Evolutionary conservation across 352 stramenopile species (phyloP), one percentile per base, ranked within the genome.

Genomic region (Phytophthora meadii): DNA sequence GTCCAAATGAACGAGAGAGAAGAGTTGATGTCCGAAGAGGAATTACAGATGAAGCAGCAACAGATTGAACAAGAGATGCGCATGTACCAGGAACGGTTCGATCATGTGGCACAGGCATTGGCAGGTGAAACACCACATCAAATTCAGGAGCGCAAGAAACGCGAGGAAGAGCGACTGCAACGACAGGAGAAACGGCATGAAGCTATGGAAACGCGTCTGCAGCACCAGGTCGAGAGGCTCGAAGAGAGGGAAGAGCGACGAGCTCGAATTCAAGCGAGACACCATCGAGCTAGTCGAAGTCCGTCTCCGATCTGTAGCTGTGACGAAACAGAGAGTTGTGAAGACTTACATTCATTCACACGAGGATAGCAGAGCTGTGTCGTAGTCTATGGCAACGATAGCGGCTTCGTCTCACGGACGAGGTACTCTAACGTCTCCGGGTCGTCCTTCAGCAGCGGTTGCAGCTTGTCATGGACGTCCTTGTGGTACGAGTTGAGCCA

Each of bases 401-500:
- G 49, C 8, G 84, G 82, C 61, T 82, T 76, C 28, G 88, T 96
- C 72, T 96, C 88, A 15, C 75, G 82, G 22, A 84, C 73, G 17
- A 96, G 82, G 69, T 94, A 96, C 45, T 71, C 81, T 54, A 87
- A 89, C 50, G 84, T 77, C n/a, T 89, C 54, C 0, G 72, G 45
- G 44, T 92, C 78, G 14, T 79, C 71, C 51, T 82, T 63, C 22
- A 99, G 72, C 27, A 98, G 74, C 19, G 96, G 94, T 63, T 88
- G 76, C 45, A 99, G 79, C 68, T 98, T 98, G 41, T 90, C 81
- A 55, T 95, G 87, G 40, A 99, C 95, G 41, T 93, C 73, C 39
- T 88, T 69, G 71, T 99, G 97, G 78, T 98, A 98, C 25, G 70
- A 72, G 75, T 99, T 96, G 32, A 99, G 75, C 98, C 98, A 99